phyloP scores from a whole-genome alignment of 2,329 filamentous ascomycete genomes.

The Geosmithia flava region DNA sequence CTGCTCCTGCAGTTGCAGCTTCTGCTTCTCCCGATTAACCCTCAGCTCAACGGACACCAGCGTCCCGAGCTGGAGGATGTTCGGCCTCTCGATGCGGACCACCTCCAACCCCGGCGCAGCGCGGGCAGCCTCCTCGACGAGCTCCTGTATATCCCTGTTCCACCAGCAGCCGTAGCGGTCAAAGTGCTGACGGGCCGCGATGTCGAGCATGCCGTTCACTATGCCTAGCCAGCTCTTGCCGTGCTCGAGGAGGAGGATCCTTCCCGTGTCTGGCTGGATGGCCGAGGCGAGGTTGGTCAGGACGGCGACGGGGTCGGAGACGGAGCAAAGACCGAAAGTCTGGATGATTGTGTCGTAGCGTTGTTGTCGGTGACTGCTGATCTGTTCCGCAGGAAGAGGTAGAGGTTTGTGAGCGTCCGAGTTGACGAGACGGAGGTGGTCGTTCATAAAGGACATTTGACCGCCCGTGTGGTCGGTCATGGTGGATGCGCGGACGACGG shows the following conservation, averaged over 20 bases:
- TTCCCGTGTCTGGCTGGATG: constrained; percentile 40
- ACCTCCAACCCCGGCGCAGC: constrained; percentile 42
- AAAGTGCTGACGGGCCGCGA: constrained; percentile 41
- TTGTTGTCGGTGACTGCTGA: constrained; percentile 12
- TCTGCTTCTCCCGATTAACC: background rate
- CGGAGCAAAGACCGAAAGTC: constrained; percentile 53
- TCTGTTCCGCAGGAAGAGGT: constrained; percentile 10
- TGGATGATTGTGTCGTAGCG: constrained; percentile 51
- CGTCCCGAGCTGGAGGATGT: constrained; percentile 42
- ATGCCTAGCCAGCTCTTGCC: constrained; percentile 42
- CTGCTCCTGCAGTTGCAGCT: background rate
- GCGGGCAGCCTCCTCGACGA: constrained; percentile 36
- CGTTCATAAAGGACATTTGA: constrained; percentile 24
- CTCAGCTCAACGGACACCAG: constrained; percentile 45
- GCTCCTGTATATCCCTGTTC: constrained; percentile 48
- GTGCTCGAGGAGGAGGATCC: constrained; percentile 51
- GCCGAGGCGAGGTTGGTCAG: constrained; percentile 38
- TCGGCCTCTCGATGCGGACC: constrained; percentile 38
- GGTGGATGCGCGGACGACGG: constrained; percentile 17
- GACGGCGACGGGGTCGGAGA: constrained; percentile 40
- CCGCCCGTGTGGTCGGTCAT: constrained; percentile 20
- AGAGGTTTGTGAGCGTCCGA: constrained; percentile 33
- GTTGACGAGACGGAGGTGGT: constrained; percentile 32
- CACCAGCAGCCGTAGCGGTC: constrained; percentile 54
- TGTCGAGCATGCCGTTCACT: constrained; percentile 44